phyloP scores from a whole-genome alignment of 768 basidiomycete species.

The Lentinula raphanica region DNA sequence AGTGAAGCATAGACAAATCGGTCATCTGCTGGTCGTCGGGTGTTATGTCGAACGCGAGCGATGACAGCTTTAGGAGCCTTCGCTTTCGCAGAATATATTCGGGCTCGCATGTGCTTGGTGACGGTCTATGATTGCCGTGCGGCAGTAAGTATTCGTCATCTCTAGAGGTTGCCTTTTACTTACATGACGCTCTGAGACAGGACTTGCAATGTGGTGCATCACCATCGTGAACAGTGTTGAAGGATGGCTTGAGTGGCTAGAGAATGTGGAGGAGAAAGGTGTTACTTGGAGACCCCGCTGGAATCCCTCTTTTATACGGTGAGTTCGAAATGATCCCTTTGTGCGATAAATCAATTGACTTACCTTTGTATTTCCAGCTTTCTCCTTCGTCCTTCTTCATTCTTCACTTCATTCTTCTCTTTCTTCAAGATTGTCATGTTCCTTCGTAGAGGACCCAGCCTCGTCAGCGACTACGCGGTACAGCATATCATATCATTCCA shows the following conservation, averaged over 20 bases:
- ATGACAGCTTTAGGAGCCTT: background rate
- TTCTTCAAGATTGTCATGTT: too few relatives aligned
- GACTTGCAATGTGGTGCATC: background rate
- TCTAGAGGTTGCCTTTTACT: background rate
- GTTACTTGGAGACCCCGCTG: background rate
- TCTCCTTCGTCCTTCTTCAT: background rate
- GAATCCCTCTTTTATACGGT: background rate
- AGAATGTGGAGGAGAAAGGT: background rate
- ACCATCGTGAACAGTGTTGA: background rate
- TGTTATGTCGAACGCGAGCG: background rate
- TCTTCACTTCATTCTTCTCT: background rate
- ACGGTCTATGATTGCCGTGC: background rate
- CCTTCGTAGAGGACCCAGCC: background rate
- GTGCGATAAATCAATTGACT: background rate
- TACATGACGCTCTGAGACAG: background rate
- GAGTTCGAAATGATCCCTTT: background rate
- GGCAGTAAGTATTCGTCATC: background rate
- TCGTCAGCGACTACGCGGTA: too few relatives aligned
- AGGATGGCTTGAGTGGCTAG: background rate
- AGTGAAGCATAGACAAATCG: background rate
- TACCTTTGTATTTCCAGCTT: background rate
- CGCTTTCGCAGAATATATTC: background rate
- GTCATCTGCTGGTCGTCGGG: background rate
- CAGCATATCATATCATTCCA: too few relatives aligned
- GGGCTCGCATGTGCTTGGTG: background rate